Conservation (phyloP, 2,329 filamentous ascomycete species). For the Phyllosticta citribraziliensis region DNA sequence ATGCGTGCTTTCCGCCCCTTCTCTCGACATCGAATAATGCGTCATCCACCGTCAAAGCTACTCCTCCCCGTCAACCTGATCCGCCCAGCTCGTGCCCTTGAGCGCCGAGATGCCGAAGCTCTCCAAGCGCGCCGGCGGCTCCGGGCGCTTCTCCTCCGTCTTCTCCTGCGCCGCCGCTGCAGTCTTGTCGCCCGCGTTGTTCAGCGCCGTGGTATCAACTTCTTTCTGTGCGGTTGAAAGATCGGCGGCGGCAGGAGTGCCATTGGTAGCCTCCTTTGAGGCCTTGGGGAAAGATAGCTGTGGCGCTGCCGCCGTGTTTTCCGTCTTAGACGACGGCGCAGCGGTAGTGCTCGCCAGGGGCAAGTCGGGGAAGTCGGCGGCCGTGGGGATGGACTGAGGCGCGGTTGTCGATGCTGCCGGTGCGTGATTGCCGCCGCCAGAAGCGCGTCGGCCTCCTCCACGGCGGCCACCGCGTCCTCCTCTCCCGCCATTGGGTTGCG, state of each 20-base stretch:
- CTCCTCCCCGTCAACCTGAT: constrained; percentile 4
- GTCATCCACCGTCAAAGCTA: neutral
- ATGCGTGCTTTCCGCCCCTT: neutral
- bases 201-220: neutral
- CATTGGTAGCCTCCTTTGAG: neutral
- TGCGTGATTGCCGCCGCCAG: constrained; percentile 11
- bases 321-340: neutral
- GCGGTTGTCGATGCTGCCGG: constrained; percentile 13
- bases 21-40: neutral
- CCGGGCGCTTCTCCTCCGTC: neutral
- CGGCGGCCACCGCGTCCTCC: constrained; percentile 20
- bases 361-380: constrained; percentile 38
- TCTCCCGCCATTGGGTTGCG: constrained; percentile 17
- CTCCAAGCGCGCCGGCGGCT: constrained; percentile 3
- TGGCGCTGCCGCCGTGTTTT: neutral
- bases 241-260: neutral
- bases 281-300: constrained; percentile 1
- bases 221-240: neutral
- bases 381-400: constrained; percentile 21
- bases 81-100: constrained; percentile 8
- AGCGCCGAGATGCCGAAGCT: constrained; percentile 6
- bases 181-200: neutral
- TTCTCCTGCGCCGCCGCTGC: neutral
- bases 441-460: constrained; percentile 22
- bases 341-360: constrained; percentile 15